Evolutionary conservation across 768 basidiomycete genomes (phyloP).

Genomic region (Podaxis sp.): DNA sequence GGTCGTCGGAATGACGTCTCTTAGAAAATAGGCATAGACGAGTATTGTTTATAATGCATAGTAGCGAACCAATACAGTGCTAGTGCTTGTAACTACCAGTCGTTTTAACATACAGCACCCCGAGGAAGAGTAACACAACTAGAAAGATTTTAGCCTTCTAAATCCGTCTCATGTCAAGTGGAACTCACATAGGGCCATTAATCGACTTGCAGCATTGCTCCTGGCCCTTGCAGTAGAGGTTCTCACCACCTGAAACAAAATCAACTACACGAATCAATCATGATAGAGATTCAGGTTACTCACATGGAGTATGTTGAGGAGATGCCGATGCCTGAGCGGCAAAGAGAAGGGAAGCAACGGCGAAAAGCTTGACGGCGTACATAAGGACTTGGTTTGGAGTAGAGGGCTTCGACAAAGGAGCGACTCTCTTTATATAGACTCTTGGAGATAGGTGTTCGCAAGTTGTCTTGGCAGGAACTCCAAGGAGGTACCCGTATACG

Average conservation of each 20-base stretch:
- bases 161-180: not conserved
- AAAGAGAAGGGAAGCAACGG: not conserved
- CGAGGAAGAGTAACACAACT: slow-evolving; percentile 1
- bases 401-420: too few relatives aligned
- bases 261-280: not conserved
- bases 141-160: not conserved
- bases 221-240: not conserved
- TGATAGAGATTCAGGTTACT: not conserved
- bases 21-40: not conserved
- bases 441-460: too few relatives aligned
- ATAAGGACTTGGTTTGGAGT: not conserved
- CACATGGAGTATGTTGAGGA: not conserved
- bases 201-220: not conserved
- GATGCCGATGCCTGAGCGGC: not conserved
- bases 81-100: too few relatives aligned
- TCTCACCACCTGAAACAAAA: not conserved
- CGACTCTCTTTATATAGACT: too few relatives aligned
- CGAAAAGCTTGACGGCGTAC: slow-evolving; percentile 2
- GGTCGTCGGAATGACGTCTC: too few relatives aligned
- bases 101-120: not conserved
- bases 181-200: slow-evolving; percentile 3
- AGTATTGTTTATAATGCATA: too few relatives aligned
- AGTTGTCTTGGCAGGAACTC: too few relatives aligned
- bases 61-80: too few relatives aligned
- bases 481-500: too few relatives aligned